phyloP scores from a whole-genome alignment of 2,329 filamentous ascomycete species.

The Colletotrichum sublineola region DNA sequence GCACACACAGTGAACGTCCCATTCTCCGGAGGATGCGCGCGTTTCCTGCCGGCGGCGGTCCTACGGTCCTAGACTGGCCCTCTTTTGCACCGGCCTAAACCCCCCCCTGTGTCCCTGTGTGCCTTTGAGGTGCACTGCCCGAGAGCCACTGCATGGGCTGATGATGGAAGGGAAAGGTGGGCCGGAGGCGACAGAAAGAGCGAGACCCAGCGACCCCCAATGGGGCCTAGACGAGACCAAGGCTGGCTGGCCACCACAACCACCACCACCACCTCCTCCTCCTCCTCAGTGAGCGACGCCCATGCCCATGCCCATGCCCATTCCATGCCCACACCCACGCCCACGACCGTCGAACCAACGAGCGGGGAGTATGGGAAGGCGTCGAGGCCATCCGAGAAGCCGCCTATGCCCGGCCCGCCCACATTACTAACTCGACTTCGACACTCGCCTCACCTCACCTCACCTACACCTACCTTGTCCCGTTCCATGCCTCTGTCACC shows the following conservation, averaged over 20 bases:
- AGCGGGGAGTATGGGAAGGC: slow-evolving; percentile 19
- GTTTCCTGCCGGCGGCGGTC: slow-evolving; percentile 25
- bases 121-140: slow-evolving; percentile 36
- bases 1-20: not conserved
- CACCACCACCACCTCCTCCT: not conserved
- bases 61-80: slow-evolving; percentile 11
- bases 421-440: slow-evolving; percentile 40
- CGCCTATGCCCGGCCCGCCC: slow-evolving; percentile 26
- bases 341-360: slow-evolving; percentile 29
- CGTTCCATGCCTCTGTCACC: slow-evolving; percentile 14
- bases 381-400: slow-evolving; percentile 34
- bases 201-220: slow-evolving; percentile 10
- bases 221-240: slow-evolving; percentile 8
- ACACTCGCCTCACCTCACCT: slow-evolving; percentile 32
- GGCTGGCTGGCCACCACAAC: no score
- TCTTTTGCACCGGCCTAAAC: slow-evolving; percentile 14
- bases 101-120: slow-evolving; percentile 31
- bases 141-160: slow-evolving; percentile 13
- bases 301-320: slow-evolving; percentile 13
- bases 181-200: slow-evolving; percentile 15
- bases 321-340: slow-evolving; percentile 7
- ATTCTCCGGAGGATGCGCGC: not conserved
- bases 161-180: not conserved
- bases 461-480: slow-evolving; percentile 11
- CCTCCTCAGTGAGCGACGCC: not conserved